A percentile compares a stretch with the other conserved stretches of the same genome.
Evolutionary conservation across 2,329 filamentous ascomycete species (phyloP).

Genomic region (Tolypocladium tropicale): DNA sequence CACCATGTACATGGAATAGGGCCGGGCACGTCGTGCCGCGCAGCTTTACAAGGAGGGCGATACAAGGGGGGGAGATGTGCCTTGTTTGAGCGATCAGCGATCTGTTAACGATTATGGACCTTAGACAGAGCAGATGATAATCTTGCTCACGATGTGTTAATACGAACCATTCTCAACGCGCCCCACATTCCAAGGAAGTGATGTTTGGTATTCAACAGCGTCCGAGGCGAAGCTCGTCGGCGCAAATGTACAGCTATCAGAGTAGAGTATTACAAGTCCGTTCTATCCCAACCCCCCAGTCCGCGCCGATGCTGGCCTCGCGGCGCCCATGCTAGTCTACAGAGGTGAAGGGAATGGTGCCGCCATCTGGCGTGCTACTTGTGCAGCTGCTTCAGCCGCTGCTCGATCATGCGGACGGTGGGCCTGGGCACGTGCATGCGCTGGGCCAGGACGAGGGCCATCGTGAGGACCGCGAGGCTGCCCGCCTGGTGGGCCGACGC

Average conservation of each 20-base stretch:
- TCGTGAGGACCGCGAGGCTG: slow-evolving; percentile 73
- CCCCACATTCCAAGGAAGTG: background rate
- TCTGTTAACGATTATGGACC: slow-evolving; percentile 17
- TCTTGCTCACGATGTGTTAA: slow-evolving; percentile 19
- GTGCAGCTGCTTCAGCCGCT: slow-evolving; percentile 27
- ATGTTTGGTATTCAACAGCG: background rate
- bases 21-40: background rate
- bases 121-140: slow-evolving; percentile 10
- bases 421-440: slow-evolving; percentile 64
- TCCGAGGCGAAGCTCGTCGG: background rate
- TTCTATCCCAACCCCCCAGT: background rate
- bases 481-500: slow-evolving; percentile 92
- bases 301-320: background rate
- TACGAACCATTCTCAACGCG: slow-evolving; percentile 12
- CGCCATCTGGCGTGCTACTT: background rate
- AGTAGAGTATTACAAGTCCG: background rate
- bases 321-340: background rate
- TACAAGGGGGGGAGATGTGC: background rate
- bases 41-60: no score
- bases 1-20: slow-evolving; percentile 42
- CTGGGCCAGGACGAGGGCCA: slow-evolving; percentile 68
- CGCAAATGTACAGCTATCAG: background rate
- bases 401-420: slow-evolving; percentile 49
- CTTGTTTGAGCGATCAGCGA: slow-evolving; percentile 3
- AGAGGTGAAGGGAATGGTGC: background rate